phyloP scores from a whole-genome alignment of 2,329 filamentous ascomycete genomes.

The Westerdykella sp. region DNA sequence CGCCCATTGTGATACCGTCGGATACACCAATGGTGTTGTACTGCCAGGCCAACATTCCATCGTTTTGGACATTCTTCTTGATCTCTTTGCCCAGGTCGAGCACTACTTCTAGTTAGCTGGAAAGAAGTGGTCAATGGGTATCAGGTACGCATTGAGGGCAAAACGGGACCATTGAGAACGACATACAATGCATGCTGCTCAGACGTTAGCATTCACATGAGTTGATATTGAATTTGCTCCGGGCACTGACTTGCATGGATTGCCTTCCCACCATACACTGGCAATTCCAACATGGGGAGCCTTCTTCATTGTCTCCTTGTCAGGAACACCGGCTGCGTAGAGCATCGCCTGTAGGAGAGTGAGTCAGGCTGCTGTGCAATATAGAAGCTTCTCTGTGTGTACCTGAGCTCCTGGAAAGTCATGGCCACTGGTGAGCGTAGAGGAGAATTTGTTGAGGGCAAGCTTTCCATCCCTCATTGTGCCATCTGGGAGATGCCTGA shows the following conservation, averaged over 20 bases:
- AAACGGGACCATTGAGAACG: slow-evolving; percentile 1
- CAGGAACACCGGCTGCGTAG: slow-evolving; percentile 83
- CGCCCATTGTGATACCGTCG: slow-evolving; percentile 92
- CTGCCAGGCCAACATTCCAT: slow-evolving; percentile 90
- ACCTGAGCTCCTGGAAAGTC: slow-evolving; percentile 90
- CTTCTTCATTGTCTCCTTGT: slow-evolving; percentile 78
- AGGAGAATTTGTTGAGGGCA: slow-evolving; percentile 80
- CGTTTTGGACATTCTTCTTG: slow-evolving; percentile 71
- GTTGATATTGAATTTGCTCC: slow-evolving; percentile 9
- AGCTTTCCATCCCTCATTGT: slow-evolving; percentile 52
- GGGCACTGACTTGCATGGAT: slow-evolving; percentile 77
- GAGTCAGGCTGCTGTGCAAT: background rate
- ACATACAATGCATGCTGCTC: slow-evolving; percentile 46
- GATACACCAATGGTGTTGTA: slow-evolving; percentile 88
- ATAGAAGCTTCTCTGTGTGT: slow-evolving; percentile 16
- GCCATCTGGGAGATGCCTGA: slow-evolving; percentile 49
- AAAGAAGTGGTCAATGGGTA: background rate
- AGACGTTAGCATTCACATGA: slow-evolving; percentile 12
- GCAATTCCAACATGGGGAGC: slow-evolving; percentile 86
- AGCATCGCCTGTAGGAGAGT: slow-evolving; percentile 71
- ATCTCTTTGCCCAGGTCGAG: slow-evolving; percentile 82
- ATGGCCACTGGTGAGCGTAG: slow-evolving; percentile 73
- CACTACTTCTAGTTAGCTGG: slow-evolving; percentile 44
- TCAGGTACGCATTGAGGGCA: background rate
- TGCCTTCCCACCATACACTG: slow-evolving; percentile 96